Base-by-base conservation (phyloP, 805 yeast genomes). In the Zygotorulaspora florentina region DNA sequence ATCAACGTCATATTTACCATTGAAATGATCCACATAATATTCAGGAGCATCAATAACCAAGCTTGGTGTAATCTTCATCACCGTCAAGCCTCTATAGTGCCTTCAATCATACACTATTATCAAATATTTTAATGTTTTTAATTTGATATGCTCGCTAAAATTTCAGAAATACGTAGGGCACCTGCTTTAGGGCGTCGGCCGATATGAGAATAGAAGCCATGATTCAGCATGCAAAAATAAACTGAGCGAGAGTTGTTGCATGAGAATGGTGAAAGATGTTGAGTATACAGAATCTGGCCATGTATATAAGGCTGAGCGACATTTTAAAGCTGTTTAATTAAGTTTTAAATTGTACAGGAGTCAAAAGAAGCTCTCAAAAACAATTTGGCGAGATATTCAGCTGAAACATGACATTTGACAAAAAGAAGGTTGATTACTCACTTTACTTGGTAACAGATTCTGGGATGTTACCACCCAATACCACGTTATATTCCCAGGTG, bases 391-490 rank as follows among this genome's bases (percentile, higher is more conserved):
- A 5, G 9, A 12, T 12, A 29, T 5, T 13, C 20, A 33, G 17
- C 1, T 38, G 35, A 27, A 30, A 29, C 20, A 59, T 57, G 64
- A 43, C 42, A 1, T 52, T 53, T 40, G 42, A 51, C 26, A 62
- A 57, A 38, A 40, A 54, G 12, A 38, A 52, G 9, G 65, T 61
- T 20, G 67, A 64, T 42, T 81, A 83, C 51, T 69, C 85, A 0
- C 61, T 86, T 3, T 88, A 88, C 56, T 67, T 88, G 50, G 96
- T 88, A 23, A 88, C 96, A 1, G 89, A 87, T 63, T 77, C 88
- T 20, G 74, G 80, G 13, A 76, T 86, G 80, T 68, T 87, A 18
- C 95, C 96, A 0, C 71, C 69, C 16, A 76, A 77, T 11, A 57
- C 69, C 28, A 70, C 77, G 1, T 74, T 87, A 40, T 60, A 74